Conservation (phyloP, 2,329 filamentous ascomycete species). For the Dactylonectria estremocensis region DNA sequence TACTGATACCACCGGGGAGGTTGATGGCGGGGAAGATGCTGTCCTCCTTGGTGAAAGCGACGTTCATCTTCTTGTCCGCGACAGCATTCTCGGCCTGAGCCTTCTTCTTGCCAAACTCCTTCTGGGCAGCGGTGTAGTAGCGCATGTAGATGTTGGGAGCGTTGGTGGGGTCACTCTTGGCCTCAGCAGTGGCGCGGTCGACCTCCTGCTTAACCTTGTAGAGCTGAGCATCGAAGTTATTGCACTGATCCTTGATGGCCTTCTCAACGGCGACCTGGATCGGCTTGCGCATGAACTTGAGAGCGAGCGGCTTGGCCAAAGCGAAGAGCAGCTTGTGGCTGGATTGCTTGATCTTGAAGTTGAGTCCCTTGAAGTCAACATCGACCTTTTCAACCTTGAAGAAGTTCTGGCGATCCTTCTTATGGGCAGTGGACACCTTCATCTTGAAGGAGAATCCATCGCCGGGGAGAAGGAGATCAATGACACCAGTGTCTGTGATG, state of each 20-base stretch:
- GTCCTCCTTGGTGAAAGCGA: slow-evolving; percentile 78
- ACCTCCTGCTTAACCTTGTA: slow-evolving; percentile 89
- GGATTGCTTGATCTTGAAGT: slow-evolving; percentile 93
- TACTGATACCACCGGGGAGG: slow-evolving; percentile 86
- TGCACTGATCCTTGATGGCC: slow-evolving; percentile 87
- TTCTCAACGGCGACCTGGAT: slow-evolving; percentile 92
- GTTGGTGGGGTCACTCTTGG: slow-evolving; percentile 74
- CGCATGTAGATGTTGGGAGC: slow-evolving; percentile 88
- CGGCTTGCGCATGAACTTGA: slow-evolving; percentile 86
- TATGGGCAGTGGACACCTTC: slow-evolving; percentile 85
- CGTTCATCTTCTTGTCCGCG: slow-evolving; percentile 77
- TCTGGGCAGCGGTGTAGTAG: slow-evolving; percentile 83
- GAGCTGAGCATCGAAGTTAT: slow-evolving; percentile 79
- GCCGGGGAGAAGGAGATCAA: slow-evolving; percentile 90
- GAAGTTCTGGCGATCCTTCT: slow-evolving; percentile 83
- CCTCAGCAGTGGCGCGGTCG: slow-evolving; percentile 77
- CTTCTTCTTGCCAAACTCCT: slow-evolving; percentile 81
- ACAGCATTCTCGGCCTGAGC: slow-evolving; percentile 77
- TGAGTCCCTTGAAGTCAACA: slow-evolving; percentile 85
- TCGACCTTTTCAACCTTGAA: slow-evolving; percentile 95
- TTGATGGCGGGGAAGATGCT: slow-evolving; percentile 90
- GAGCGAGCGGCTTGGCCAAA: slow-evolving; percentile 88
- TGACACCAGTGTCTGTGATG: slow-evolving; percentile 88
- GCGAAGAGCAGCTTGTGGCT: slow-evolving; percentile 93
- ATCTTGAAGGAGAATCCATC: slow-evolving; percentile 93